Conservation (phyloP, 305 asterid species). For the Fraxinus paxiana region DNA sequence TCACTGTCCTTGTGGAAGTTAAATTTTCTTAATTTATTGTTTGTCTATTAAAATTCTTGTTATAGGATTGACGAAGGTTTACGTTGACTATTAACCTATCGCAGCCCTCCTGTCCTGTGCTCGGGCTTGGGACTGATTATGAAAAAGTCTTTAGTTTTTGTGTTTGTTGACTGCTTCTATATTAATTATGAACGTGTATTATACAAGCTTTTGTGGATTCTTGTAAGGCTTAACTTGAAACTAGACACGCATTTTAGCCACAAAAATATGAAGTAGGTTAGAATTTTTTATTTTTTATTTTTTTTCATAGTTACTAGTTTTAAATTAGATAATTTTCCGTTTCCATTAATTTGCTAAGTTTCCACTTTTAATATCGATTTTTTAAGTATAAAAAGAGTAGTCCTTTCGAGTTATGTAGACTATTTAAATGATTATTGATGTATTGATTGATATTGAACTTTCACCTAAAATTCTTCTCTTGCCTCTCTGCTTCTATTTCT, state of each 20-base stretch:
- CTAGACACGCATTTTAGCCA: background rate
- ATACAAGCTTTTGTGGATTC: background rate
- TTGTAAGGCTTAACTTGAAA: background rate
- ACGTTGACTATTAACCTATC: background rate
- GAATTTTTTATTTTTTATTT: background rate
- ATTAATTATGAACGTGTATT: background rate
- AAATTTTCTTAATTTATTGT: background rate
- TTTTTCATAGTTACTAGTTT: background rate
- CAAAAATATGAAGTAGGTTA: background rate
- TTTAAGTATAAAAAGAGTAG: background rate
- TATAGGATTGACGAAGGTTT: background rate
- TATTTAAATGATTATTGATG: background rate
- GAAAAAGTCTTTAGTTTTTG: background rate
- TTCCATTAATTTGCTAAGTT: background rate
- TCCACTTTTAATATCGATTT: background rate
- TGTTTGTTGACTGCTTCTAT: background rate
- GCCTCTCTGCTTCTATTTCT: background rate
- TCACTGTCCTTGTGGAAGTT: background rate
- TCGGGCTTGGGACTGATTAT: background rate
- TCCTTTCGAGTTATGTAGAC: background rate
- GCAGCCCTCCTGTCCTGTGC: background rate
- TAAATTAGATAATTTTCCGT: background rate
- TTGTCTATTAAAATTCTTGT: background rate
- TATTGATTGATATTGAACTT: background rate
- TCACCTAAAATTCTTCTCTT: background rate